Evolutionary conservation across 108 stramenopile genomes (phyloP).

Genomic region (Nitzschia inconspicua): DNA sequence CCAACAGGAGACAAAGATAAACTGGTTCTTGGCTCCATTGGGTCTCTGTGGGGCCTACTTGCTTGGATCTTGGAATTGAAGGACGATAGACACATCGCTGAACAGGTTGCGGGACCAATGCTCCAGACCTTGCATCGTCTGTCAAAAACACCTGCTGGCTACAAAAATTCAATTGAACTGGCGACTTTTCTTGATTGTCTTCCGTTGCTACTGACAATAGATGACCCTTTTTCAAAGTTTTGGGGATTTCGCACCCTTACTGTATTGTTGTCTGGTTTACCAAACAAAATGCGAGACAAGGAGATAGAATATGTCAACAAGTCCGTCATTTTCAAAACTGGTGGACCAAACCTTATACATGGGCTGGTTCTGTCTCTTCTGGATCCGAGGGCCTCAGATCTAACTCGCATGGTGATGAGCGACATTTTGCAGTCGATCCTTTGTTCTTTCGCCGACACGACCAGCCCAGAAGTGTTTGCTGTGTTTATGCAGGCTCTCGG

Average conservation of each 20-base stretch:
- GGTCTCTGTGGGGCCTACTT: conserved; percentile 49
- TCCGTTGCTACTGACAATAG: conserved; percentile 32
- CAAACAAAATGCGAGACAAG: conserved; percentile 23
- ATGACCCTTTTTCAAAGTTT: conserved; percentile 45
- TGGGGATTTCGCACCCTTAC: conserved; percentile 45
- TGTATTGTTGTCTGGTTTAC: conserved; percentile 31
- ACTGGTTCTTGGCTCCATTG: conserved; percentile 41
- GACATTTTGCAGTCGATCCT: conserved; percentile 59
- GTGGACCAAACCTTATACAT: conserved; percentile 29
- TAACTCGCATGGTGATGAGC: conserved; percentile 57
- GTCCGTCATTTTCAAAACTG: conserved; percentile 49
- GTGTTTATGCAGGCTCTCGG: conserved; percentile 41
- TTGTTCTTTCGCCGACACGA: conserved; percentile 60
- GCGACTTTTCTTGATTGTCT: conserved; percentile 37
- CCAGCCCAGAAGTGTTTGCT: conserved; percentile 46
- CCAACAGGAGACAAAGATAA: conserved; percentile 42
- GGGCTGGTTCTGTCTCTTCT: conserved; percentile 39
- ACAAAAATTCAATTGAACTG: conserved; percentile 41
- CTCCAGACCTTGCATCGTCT: conserved; percentile 53
- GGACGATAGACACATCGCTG: conserved; percentile 26
- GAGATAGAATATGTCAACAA: conserved; percentile 68
- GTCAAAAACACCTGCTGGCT: conserved; percentile 49
- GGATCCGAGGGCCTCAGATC: conserved; percentile 27
- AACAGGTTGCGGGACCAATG: conserved; percentile 35
- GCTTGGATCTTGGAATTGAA: conserved; percentile 27